These are phyloP conservation scores for Plasmodium knowlesi DNA, from an alignment of 169 alveolate genomes.

Conservation along the genomic window DNA sequence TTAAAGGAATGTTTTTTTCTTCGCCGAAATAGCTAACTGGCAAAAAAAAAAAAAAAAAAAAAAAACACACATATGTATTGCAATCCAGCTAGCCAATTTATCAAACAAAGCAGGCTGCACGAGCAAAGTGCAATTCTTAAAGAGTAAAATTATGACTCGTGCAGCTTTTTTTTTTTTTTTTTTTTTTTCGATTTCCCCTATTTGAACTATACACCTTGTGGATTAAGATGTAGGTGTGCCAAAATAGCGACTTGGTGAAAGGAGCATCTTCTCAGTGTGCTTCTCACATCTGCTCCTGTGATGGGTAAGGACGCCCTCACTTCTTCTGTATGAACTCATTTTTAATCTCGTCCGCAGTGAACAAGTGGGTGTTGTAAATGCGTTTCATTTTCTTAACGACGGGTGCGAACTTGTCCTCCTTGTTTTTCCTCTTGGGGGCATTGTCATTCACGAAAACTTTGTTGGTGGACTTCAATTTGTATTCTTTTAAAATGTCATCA, in stretches of 20 bases:
- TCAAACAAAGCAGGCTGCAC: not conserved
- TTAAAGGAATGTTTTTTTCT: not conserved
- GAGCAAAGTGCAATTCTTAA: not conserved
- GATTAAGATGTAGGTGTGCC: not conserved
- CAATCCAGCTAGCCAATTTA: not conserved
- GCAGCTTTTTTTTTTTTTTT: not conserved
- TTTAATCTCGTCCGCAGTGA: constrained; percentile 82
- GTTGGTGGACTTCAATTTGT: constrained; percentile 74
- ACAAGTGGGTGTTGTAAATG: constrained; percentile 81
- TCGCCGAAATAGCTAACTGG: constrained; percentile 1
- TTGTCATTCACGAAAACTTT: constrained; percentile 50
- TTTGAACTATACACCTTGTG: not conserved
- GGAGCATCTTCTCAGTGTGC: not conserved
- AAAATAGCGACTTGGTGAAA: not conserved
- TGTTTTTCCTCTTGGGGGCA: constrained; percentile 54
- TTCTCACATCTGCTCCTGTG: constrained; percentile 26
- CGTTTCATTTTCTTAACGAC: constrained; percentile 79
- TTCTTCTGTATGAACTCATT: constrained; percentile 60
- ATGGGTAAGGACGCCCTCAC: not conserved
- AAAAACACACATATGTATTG: not conserved
- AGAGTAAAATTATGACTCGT: not conserved
- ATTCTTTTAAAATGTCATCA: constrained; percentile 44
- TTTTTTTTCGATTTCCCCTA: not conserved
- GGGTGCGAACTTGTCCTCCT: constrained; percentile 61
- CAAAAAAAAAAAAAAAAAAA: constrained; percentile 9